phyloP scores from a whole-genome alignment of 2,329 filamentous ascomycete genomes.

The Cryphonectria radicalis region DNA sequence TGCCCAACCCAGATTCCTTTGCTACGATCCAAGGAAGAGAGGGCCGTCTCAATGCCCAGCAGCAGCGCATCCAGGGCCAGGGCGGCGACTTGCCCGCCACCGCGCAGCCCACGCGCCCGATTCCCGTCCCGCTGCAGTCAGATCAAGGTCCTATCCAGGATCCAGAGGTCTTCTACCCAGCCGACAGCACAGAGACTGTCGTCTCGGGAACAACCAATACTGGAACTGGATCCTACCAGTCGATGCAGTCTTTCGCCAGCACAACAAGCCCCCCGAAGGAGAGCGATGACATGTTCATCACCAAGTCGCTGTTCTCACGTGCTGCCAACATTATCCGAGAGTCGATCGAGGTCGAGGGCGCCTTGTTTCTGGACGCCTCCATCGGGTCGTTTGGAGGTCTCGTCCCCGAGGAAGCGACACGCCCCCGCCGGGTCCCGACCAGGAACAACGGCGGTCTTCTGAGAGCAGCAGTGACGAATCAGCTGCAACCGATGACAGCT shows the following conservation, averaged over 20 bases:
- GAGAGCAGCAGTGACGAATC: conserved; percentile 11
- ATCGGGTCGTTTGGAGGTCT: conserved; percentile 38
- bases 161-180: not conserved
- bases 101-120: not conserved
- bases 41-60: conserved; percentile 7
- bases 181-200: conserved; percentile 1
- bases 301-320: conserved; percentile 40
- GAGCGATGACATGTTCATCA: not conserved
- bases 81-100: not conserved
- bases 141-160: too few relatives aligned
- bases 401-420: conserved; percentile 19
- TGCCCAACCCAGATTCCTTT: conserved; percentile 6
- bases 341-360: conserved; percentile 48
- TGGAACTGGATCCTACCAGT: not conserved
- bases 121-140: not conserved
- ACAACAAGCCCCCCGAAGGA: not conserved
- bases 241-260: not conserved
- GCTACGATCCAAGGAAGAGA: not conserved
- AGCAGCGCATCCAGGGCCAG: conserved; percentile 12
- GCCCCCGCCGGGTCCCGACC: not conserved
- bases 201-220: not conserved
- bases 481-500: conserved; percentile 5
- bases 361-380: conserved; percentile 42
- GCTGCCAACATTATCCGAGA: conserved; percentile 49
- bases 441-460: not conserved